phyloP scores from a whole-genome alignment of 495 filamentous ascomycete species.

The Daldinia loculata region DNA sequence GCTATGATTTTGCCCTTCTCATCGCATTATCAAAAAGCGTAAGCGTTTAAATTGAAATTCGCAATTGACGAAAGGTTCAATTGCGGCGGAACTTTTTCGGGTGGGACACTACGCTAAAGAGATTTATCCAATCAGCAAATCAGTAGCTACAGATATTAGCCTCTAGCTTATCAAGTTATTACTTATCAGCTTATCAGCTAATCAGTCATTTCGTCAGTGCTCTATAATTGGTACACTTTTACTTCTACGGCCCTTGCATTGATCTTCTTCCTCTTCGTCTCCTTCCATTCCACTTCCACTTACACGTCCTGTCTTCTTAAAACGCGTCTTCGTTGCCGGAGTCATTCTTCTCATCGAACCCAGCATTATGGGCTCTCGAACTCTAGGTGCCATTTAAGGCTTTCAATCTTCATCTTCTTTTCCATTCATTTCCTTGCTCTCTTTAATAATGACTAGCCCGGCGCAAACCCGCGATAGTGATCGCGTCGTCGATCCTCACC shows the following conservation, averaged over 20 bases:
- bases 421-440: neutral
- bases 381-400: neutral
- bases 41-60: constrained; percentile 9
- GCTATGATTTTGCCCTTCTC: constrained; percentile 15
- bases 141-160: neutral
- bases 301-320: constrained; percentile 6
- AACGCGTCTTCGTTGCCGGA: constrained; percentile 6
- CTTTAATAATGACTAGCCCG: constrained; percentile 39
- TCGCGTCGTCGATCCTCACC: constrained; percentile 37
- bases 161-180: neutral
- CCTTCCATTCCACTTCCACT: constrained; percentile 3
- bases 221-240: neutral
- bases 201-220: neutral
- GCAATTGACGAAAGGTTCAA: constrained; percentile 15
- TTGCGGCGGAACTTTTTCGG: constrained; percentile 32
- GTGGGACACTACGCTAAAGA: constrained; percentile 20
- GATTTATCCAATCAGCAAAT: constrained; percentile 3
- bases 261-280: neutral
- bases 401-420: neutral
- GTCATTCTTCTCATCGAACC: neutral
- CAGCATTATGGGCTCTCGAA: constrained; percentile 3
- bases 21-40: constrained; percentile 19
- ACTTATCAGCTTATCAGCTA: neutral
- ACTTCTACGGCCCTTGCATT: neutral
- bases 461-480: constrained; percentile 35